A percentile compares a stretch with the other conserved stretches of the same genome.
Evolutionary conservation across 176 grass and related monocot genomes (phyloP).

Genomic region (Oryza nivara): DNA sequence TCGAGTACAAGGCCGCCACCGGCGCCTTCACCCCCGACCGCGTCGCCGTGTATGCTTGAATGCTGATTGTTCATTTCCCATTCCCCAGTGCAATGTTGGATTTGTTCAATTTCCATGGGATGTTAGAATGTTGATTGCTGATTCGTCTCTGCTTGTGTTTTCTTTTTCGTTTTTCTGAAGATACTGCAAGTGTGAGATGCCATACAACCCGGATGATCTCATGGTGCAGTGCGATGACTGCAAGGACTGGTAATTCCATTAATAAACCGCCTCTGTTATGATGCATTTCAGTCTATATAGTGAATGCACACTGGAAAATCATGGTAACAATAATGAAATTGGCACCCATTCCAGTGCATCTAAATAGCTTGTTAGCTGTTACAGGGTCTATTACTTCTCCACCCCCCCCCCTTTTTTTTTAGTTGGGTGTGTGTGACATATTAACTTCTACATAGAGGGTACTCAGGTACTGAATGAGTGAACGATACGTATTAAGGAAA

Average conservation of each 20-base stretch:
- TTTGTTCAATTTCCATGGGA: neutral
- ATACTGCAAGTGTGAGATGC: conserved; percentile 95
- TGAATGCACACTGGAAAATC: neutral
- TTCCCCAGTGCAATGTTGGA: too few relatives aligned
- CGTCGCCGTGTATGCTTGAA: conserved; percentile 63
- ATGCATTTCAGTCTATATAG: neutral
- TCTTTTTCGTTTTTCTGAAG: conserved; percentile 27
- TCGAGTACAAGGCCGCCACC: conserved; percentile 77
- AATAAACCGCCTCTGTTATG: neutral
- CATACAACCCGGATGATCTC: conserved; percentile 86
- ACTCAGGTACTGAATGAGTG: too few relatives aligned
- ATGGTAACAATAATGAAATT: neutral
- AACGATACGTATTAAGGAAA: neutral
- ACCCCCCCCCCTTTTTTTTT: neutral
- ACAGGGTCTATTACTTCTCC: neutral
- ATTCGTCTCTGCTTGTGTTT: neutral
- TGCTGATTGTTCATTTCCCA: neutral
- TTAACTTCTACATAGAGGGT: too few relatives aligned
- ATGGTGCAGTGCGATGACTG: conserved; percentile 87
- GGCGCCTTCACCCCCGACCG: conserved; percentile 70
- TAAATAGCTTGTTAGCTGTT: conserved; percentile 10
- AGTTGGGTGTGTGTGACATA: neutral
- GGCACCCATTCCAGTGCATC: neutral
- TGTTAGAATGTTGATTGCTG: conserved; percentile 10
- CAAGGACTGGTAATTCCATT: conserved; percentile 69